phyloP scores from a whole-genome alignment of 2,329 filamentous ascomycete genomes.

The Colletotrichum noveboracense region DNA sequence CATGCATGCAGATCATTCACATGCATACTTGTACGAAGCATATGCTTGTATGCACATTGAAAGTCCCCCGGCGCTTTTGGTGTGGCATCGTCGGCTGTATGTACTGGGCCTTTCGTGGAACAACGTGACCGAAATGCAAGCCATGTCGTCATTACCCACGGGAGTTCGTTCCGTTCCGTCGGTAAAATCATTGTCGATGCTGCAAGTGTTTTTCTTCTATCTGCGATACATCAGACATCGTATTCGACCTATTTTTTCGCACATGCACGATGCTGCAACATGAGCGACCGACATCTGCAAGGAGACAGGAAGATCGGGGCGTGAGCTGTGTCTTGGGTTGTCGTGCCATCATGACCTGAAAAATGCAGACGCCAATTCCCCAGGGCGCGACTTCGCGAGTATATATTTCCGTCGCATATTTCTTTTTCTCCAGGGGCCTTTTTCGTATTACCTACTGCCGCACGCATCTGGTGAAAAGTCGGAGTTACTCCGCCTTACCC shows the following conservation, averaged over 20 bases:
- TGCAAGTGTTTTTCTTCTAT: background rate
- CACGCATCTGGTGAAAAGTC: no score
- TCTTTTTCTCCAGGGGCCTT: background rate
- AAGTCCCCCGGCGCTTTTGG: no score
- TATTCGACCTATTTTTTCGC: background rate
- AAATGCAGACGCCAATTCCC: background rate
- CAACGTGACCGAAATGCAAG: no score
- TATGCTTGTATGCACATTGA: no score
- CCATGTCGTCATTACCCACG: background rate
- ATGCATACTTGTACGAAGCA: no score
- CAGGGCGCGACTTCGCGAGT: background rate
- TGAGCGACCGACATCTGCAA: rapidly evolving
- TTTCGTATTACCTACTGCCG: background rate
- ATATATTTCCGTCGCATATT: background rate
- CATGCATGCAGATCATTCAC: no score
- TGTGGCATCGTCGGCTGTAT: no score
- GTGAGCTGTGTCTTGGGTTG: rapidly evolving
- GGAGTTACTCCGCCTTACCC: constrained; percentile 12
- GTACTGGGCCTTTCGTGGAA: no score
- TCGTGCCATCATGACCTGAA: background rate
- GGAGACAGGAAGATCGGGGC: background rate
- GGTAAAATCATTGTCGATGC: background rate
- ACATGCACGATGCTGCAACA: background rate
- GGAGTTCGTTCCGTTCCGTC: background rate
- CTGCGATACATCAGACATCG: background rate